Base-by-base conservation (phyloP, 306 rosid species). In the Cicer cuneatum region DNA sequence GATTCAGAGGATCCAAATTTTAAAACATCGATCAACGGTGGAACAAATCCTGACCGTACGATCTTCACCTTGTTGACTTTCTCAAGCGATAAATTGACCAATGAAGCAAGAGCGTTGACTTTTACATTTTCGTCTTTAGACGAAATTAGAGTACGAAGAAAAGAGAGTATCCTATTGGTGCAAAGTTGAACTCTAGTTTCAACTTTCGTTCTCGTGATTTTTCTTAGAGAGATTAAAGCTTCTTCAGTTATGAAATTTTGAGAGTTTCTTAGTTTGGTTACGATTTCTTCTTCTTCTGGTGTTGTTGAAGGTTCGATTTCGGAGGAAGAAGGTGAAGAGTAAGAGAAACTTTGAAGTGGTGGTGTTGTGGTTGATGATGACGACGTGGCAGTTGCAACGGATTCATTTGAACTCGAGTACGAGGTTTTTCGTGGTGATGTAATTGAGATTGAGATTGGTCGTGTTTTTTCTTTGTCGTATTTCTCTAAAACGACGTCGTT, bases 1-100 rank as follows among this genome's bases (percentile, higher is more conserved):
- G 90, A 90, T 80, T 90, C 98, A 54, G 81, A 52, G 13, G 85
- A 82, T 76, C 99, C 99, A 0, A 76, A 67, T 72, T 79, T 94
- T 48, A 94, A 51, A 6, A 81, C 90, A 29, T 89, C 89, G 7
- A 94, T 82, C 85, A 94, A 61, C 12, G 86, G 92, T 1, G 98
- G 99, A 46, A 92, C 88, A 6, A 94, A 71, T 48, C 99, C 99
- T 7, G 98, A 90, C 72, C 99, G 93, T 19, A 94, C 87, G 81
- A 94, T 94, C 86, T 84, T 94, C 15, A 87, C 87, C 75, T 90
- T 94, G 84, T 92, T 94, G 21, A 57, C 7, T 24, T 79, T 82
- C 70, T 90, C 92, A 45, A 94, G 37, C 0, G 99, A 92, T 0
- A 94, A 85, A 38, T 94, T 94, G 54, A 94, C 97, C 69, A 92